phyloP scores from a whole-genome alignment of 805 yeast genomes.

The Yamadazyma takamatsuzukensis region DNA sequence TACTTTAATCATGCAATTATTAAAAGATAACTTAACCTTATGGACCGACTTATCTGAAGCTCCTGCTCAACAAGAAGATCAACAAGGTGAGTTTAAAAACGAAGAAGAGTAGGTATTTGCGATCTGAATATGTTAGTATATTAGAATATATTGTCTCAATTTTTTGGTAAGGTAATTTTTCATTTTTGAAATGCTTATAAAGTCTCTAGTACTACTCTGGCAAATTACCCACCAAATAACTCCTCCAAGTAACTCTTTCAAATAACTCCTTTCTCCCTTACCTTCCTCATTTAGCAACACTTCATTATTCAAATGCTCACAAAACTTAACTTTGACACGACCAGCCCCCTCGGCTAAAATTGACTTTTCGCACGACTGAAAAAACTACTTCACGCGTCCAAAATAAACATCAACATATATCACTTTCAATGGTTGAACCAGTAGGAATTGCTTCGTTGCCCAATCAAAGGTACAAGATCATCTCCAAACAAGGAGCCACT shows the following conservation, averaged over 20 bases:
- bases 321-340: no score
- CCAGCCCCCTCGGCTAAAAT: background rate
- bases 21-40: constrained; percentile 96
- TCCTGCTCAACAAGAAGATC: constrained; percentile 39
- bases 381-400: constrained; percentile 2
- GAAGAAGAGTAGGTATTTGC: constrained; percentile 11
- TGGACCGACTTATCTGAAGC: constrained; percentile 97
- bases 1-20: constrained; percentile 96
- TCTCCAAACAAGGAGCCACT: constrained; percentile 69
- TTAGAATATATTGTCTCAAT: constrained; percentile 1
- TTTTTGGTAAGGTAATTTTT: no score
- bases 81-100: constrained; percentile 15
- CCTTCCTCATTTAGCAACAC: no score
- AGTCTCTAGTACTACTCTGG: no score
- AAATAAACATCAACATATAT: constrained; percentile 1
- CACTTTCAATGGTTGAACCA: constrained; percentile 43
- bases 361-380: background rate
- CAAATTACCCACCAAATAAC: no score
- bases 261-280: no score
- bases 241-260: no score
- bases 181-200: no score
- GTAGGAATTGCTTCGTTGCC: constrained; percentile 73
- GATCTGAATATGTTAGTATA: background rate
- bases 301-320: no score
- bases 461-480: constrained; percentile 75